Evolutionary conservation across 345 rosid species (phyloP), one percentile per base, ranked within the genome.

Genomic region (Pelargonium nanum): DNA sequence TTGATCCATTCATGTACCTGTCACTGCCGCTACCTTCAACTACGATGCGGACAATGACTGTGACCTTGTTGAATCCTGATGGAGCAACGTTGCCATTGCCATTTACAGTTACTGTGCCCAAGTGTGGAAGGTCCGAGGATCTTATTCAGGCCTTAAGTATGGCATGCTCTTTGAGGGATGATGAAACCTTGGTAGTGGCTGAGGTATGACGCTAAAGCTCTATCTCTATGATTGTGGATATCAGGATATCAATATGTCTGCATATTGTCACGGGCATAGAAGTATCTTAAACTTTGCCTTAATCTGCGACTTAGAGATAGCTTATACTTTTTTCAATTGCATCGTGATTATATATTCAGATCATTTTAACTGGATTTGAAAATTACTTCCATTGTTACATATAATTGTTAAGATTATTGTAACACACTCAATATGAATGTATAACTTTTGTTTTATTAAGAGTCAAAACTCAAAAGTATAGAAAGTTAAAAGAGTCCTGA

Each of bases 1-100:
- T 85, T 59, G 92, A 85, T 76, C 92, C 92, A n/a, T 82, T 85
- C 64, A 85, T 85, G 92, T 81, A 81, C 73, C 67, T 85, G 50
- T 79, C 92, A 23, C 70, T 85, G 50, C 88, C 88, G 25, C 65
- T 85, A 53, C 92, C 86, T 60, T 85, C 88, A 50, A 77, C 82
- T 26, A 79, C 74, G 44, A 77, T 64, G 72, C 83, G 92, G 17
- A 79, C 79, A 20, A 79, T 85, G 82, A 81, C 86, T 30, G 64
- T 85, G 77, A 85, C 85, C 0, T 71, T 85, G 64, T 59, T 83
- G 23, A 73, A 81, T 63, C 61, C 76, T 24, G 82, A 76, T 58
- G 86, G 92, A 65, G 70, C 56, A 56, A 59, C 44, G 17, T 67
- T 66, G 69, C 86, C 82, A 21, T 60, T 71, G 62, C 68, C 80